Evolutionary conservation across 2,329 filamentous ascomycete species (phyloP), one percentile per base, ranked within the genome.

Genomic region (Monilinia polystroma): DNA sequence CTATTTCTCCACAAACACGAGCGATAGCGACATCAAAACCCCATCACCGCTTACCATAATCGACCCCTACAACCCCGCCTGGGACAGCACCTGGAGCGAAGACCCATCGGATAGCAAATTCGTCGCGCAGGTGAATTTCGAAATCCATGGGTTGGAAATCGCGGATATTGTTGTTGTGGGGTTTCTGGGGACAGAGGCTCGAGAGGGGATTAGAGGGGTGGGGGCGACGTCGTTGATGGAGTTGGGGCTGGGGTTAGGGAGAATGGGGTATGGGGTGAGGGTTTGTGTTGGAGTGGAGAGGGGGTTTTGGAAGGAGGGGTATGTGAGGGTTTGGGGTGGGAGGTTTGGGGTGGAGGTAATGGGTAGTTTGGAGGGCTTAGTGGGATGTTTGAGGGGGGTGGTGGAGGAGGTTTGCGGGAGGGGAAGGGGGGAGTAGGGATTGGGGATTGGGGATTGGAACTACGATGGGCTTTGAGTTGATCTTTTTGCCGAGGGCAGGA

Each of bases 1-100:
- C 77, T 98, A 95, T 95, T 95, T 98, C 2, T 94, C 95, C 0
- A 92, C 93, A 0, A 93, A 97, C 2, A 90, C 92, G 70, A 97
- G 90, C 70, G 86, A 89, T 3, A 41, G 18, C 20, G 20, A 20
- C 16, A 11, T 23, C 5, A 6, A 23, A 23, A 1, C 3, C 26
- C 8, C 55, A 20, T 18, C 32, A 35, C 32, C 32, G 3, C 32
- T 89, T 67, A 86, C 83, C 1, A 76, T 90, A 68, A 79, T 83
- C 74, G 85, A 90, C 70, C 87, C 87, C 0, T 77, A 81, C 11
- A 82, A 86, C 1, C 67, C 77, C 6, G 80, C 84, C 73, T 90
- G 87, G 87, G 81, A 87, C 72, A 72, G 75, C 11, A 80, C 76
- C 1, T 86, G 84, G 81, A 76, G 69, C 18, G 83, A 87, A 64